A percentile compares a stretch with the other conserved stretches of the same genome.
phyloP scores from a whole-genome alignment of 768 basidiomycete genomes.

The Lactarius pseudohatsudake region DNA sequence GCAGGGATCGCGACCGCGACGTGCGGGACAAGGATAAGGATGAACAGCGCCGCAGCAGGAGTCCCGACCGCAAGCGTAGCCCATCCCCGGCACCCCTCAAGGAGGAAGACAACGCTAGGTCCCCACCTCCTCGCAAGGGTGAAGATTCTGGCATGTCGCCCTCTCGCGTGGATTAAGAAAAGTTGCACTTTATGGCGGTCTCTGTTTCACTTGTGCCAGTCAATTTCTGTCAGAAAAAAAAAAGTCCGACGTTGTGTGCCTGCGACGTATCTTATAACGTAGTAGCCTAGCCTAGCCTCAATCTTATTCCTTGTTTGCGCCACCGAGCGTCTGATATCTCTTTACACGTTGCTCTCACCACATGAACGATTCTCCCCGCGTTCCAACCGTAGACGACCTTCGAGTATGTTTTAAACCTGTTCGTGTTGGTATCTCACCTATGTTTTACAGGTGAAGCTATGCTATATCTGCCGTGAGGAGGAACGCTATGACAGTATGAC shows the following conservation, averaged over 20 bases:
- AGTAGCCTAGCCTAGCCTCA: constrained; percentile 7
- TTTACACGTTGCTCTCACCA: too few species aligned
- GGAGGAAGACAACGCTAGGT: constrained; percentile 50
- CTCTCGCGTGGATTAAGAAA: constrained; percentile 47
- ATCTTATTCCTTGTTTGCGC: neutral
- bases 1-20: constrained; percentile 39
- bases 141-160: constrained; percentile 57
- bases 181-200: constrained; percentile 25
- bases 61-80: constrained; percentile 49
- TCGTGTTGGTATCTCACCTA: neutral
- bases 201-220: constrained; percentile 7
- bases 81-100: constrained; percentile 40
- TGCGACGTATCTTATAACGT: constrained; percentile 15
- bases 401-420: constrained; percentile 27
- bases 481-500: constrained; percentile 49
- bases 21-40: constrained; percentile 43
- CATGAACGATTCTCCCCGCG: constrained; percentile 7
- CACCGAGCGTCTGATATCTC: neutral
- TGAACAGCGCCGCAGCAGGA: constrained; percentile 44
- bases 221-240: constrained; percentile 11
- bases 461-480: constrained; percentile 80
- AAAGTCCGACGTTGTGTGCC: constrained; percentile 5
- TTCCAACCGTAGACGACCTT: constrained; percentile 38
- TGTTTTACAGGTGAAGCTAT: constrained; percentile 57
- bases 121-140: constrained; percentile 46